Conservation (phyloP, 2,329 filamentous ascomycete species). For the Fusarium sp. region DNA sequence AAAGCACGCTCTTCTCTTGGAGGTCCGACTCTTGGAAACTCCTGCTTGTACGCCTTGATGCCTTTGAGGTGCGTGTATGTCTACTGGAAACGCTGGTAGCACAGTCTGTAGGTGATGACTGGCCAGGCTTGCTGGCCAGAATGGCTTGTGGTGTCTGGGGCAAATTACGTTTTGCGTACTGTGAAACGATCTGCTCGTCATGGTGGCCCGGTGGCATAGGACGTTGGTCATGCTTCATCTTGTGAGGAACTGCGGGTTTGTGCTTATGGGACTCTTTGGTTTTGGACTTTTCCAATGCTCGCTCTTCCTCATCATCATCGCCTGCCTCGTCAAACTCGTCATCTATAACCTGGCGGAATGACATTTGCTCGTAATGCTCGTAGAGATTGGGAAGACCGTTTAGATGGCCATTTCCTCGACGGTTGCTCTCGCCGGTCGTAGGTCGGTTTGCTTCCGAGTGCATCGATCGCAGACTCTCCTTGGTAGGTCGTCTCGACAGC, state of each 20-base stretch:
- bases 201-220: conserved; percentile 25
- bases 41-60: conserved; percentile 57
- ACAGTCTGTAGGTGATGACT: conserved; percentile 52
- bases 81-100: conserved; percentile 64
- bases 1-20: conserved; percentile 63
- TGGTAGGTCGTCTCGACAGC: conserved; percentile 50
- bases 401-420: conserved; percentile 41
- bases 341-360: conserved; percentile 55
- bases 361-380: conserved; percentile 66
- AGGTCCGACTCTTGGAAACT: conserved; percentile 62
- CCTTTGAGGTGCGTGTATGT: conserved; percentile 64
- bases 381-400: conserved; percentile 61
- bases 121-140: conserved; percentile 36
- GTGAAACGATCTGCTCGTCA: conserved; percentile 40
- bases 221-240: conserved; percentile 28
- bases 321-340: conserved; percentile 31
- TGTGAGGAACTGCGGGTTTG: conserved; percentile 12
- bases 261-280: conserved; percentile 22
- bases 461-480: conserved; percentile 48
- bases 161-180: conserved; percentile 40
- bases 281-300: conserved; percentile 17
- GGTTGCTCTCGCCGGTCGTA: conserved; percentile 42
- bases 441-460: conserved; percentile 36
- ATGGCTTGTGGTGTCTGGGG: conserved; percentile 38
- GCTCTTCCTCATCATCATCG: conserved; percentile 21